These are phyloP conservation scores for Cucumis melo DNA, from an alignment of 306 rosid species.

Conservation along the genomic window DNA sequence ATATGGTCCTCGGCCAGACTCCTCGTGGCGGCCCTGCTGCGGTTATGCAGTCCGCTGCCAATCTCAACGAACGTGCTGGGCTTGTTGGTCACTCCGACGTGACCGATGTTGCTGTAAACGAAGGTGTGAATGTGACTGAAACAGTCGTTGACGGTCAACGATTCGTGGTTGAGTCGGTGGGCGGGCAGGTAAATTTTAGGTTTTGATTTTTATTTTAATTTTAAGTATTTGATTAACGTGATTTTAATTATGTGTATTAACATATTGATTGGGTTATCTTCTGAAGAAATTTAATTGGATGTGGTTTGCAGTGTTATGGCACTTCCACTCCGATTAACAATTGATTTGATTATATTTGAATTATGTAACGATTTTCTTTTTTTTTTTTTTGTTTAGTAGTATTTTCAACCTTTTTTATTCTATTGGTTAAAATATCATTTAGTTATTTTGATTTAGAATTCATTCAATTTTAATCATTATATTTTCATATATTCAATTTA, in stretches of 20 bases:
- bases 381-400: no score
- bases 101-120: constrained; percentile 13
- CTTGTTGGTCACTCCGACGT: constrained; percentile 10
- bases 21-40: constrained; percentile 44
- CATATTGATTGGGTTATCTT: background rate
- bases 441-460: no score
- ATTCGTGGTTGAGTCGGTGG: constrained; percentile 28
- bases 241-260: background rate
- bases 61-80: constrained; percentile 17
- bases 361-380: no score
- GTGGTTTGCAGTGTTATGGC: no score
- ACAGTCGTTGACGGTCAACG: constrained; percentile 18
- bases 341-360: no score
- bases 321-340: no score
- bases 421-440: no score
- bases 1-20: constrained; percentile 31
- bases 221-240: background rate
- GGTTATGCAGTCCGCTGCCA: constrained; percentile 55
- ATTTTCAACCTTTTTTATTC: no score
- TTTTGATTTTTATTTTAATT: no score
- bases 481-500: no score
- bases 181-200: constrained; percentile 14
- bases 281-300: no score
- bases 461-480: no score
- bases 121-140: constrained; percentile 29